Conservation (phyloP, 495 filamentous ascomycete genomes). For the Aspergillus nanangensis region DNA sequence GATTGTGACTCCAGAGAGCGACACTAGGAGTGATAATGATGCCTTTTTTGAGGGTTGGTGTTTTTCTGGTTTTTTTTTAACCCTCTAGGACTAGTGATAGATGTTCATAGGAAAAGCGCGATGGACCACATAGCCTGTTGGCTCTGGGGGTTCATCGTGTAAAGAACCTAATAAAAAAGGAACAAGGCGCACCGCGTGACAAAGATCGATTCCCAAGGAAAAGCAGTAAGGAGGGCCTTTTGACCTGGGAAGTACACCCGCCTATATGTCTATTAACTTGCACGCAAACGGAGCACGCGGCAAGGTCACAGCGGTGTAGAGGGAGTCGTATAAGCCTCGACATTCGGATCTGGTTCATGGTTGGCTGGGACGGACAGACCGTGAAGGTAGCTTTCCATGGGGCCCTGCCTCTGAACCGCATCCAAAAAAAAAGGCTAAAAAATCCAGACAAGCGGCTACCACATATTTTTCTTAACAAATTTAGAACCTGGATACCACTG, state of each 20-base stretch:
- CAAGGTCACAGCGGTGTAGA: constrained; percentile 22
- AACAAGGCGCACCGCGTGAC: constrained; percentile 12
- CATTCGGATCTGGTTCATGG: no score
- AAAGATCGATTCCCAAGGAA: neutral
- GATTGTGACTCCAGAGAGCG: neutral
- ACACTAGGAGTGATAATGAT: neutral
- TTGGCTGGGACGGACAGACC: no score
- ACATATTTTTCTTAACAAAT: neutral
- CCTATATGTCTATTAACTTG: constrained; percentile 16
- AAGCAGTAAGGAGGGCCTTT: constrained; percentile 23
- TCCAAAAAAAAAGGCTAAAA: constrained; percentile 12
- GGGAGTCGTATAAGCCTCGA: no score
- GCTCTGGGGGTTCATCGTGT: constrained; percentile 14
- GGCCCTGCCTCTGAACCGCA: neutral
- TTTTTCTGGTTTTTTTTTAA: constrained; percentile 3
- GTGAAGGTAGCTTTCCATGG: no score
- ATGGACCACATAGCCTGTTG: constrained; percentile 6
- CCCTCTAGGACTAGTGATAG: constrained; percentile 4
- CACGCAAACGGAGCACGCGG: constrained; percentile 43
- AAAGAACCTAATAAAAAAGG: constrained; percentile 4
- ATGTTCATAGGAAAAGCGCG: constrained; percentile 13
- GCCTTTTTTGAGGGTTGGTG: constrained; percentile 9
- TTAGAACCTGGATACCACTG: neutral
- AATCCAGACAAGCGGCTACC: neutral
- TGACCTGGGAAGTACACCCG: constrained; percentile 27